Conservation (phyloP, 176 grass and related monocot species). For the Ensete glaucum region DNA sequence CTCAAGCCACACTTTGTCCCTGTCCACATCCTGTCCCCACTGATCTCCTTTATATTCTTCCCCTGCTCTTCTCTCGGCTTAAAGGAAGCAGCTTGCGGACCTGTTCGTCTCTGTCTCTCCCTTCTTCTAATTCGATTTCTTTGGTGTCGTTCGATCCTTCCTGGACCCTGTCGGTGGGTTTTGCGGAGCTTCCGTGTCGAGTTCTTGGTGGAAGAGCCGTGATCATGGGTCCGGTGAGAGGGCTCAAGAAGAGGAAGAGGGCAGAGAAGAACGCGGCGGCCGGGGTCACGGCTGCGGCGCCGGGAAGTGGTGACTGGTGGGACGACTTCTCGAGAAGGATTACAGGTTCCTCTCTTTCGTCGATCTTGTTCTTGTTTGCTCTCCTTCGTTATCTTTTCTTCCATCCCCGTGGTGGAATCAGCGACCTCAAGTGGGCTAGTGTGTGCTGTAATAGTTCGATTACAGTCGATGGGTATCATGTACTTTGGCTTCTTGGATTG, state of each 20-base stretch:
- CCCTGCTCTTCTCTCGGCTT: not conserved
- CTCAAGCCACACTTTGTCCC: not conserved
- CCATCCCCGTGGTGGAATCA: not conserved
- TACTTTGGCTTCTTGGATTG: not conserved
- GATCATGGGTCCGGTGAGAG: not conserved
- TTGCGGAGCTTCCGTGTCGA: not conserved
- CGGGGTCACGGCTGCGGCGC: not conserved
- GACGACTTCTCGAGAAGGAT: slow-evolving; percentile 2
- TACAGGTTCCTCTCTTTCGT: not conserved
- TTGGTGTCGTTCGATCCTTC: not conserved
- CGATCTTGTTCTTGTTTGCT: not conserved
- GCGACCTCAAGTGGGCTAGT: not conserved
- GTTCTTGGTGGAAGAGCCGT: not conserved
- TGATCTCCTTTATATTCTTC: not conserved
- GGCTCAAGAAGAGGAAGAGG: slow-evolving; percentile 7
- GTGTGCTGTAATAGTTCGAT: not conserved
- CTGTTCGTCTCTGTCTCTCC: not conserved
- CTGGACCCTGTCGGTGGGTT: not conserved
- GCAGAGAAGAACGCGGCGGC: not conserved
- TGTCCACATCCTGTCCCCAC: not conserved
- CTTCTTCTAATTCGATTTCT: not conserved
- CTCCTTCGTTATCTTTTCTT: not conserved
- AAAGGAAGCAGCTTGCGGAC: not conserved
- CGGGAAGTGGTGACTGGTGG: slow-evolving; percentile 2
- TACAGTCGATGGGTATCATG: not conserved